Evolutionary conservation across 2,329 filamentous ascomycete genomes (phyloP).

Genomic region (Calonectria hawksworthii): DNA sequence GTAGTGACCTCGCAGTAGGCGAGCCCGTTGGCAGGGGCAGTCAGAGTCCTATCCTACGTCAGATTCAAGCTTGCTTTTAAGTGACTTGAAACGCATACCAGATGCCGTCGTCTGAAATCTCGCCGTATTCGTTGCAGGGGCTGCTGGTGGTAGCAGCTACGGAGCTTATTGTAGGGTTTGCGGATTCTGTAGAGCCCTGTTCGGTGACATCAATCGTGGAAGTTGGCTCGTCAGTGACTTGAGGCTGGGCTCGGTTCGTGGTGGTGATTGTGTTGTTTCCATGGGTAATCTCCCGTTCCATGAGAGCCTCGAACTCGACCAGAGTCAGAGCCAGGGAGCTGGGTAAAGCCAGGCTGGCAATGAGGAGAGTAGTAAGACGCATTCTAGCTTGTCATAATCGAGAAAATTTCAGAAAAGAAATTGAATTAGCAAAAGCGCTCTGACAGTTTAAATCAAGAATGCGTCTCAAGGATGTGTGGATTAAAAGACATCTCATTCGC

Average conservation of each 20-base stretch:
- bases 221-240: background rate
- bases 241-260: background rate
- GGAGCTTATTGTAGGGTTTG: no score
- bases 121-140: no score
- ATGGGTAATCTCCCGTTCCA: background rate
- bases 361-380: background rate
- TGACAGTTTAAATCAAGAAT: background rate
- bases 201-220: no score
- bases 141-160: no score
- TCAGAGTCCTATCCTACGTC: no score
- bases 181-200: no score
- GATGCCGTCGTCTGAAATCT: no score
- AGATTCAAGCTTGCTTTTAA: no score
- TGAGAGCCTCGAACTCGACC: background rate
- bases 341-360: background rate
- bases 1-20: no score
- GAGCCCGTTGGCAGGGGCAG: no score
- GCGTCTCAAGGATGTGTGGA: background rate
- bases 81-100: no score
- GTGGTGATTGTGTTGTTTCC: background rate
- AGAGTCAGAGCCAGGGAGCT: background rate
- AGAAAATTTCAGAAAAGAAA: background rate
- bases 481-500: no score
- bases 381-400: background rate
- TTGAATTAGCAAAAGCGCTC: background rate